Evolutionary conservation across 805 yeast species (phyloP), one percentile per base, ranked within the genome.

Genomic region (Candida wancherniae): DNA sequence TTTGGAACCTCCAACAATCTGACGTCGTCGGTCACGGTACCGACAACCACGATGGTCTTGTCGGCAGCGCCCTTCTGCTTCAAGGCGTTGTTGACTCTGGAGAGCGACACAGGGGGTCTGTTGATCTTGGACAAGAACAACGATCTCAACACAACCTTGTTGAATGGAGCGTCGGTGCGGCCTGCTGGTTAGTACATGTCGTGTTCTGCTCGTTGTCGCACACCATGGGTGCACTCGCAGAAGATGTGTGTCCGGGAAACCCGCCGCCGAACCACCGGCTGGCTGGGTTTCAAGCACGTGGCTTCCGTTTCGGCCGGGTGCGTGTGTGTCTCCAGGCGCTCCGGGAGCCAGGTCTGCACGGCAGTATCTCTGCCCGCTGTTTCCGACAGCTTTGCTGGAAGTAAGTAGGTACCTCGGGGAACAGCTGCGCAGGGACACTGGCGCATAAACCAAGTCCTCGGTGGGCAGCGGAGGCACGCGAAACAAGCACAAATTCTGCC

Each of bases 111-210:
- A 48, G 99, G 98, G 62, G 97, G 99, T 77, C 95, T 86, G 97
- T 92, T 92, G 70, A 80, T 74, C 90, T 92, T 92, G 53, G 97
- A 90, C 63, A 92, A 77, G 86, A 86, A 92, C 71, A 92, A 81
- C 64, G 90, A 75, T 70, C 73, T 86, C 69, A 92, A 83, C 74
- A 92, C 70, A 58, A 88, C 86, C 80, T 84, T 86, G 96, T 92
- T 92, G 94, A 92, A 92, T 65, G 88, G 80, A 71, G 95, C 86
- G 69, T 88, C 97, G 61, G 97, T 90, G 77, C 98, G 96, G 77
- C 95, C 95, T 64, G 54, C 15, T 74, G 53, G 64, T 59, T 62
- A 64, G 66, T 63, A 59, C 36, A 33, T 33, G 37, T 31, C 16
- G 28, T 24, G 20, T 58, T 67, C 72, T 67, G 72, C 72, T 67